Conservation (phyloP, 2,329 filamentous ascomycete species). For the Epichloe coenophiala region DNA sequence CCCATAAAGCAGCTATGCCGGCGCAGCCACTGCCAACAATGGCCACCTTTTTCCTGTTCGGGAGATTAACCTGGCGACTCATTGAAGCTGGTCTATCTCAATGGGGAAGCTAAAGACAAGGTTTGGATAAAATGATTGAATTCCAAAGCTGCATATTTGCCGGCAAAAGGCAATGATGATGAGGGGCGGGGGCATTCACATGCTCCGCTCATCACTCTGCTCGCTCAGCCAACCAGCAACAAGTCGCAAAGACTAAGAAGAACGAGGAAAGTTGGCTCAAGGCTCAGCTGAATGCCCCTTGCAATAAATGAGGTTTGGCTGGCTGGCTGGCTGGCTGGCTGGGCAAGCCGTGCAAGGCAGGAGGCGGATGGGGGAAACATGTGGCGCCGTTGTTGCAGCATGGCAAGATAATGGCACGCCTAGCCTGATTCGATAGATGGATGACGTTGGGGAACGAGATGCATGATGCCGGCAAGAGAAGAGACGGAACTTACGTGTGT, state of each 20-base stretch:
- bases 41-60: slow-evolving; percentile 57
- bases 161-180: neutral
- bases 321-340: neutral
- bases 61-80: slow-evolving; percentile 19
- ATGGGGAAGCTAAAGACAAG: neutral
- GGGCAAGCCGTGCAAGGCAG: neutral
- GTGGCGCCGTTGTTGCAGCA: slow-evolving; percentile 7
- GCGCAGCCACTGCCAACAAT: slow-evolving; percentile 72
- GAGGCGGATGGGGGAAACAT: slow-evolving; percentile 3
- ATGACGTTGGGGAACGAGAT: slow-evolving; percentile 10
- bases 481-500: slow-evolving; percentile 20
- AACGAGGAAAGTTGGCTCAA: neutral
- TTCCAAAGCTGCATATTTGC: too few relatives aligned
- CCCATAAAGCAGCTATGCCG: slow-evolving; percentile 70
- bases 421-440: slow-evolving; percentile 9
- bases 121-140: neutral
- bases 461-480: slow-evolving; percentile 4
- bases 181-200: neutral
- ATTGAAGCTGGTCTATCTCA: slow-evolving; percentile 7
- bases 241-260: neutral
- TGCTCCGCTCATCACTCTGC: neutral
- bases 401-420: slow-evolving; percentile 2
- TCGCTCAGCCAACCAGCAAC: neutral
- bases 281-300: neutral
- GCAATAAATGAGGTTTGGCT: too few relatives aligned